These are phyloP conservation scores for Penicillium chermesinum DNA, from an alignment of 495 filamentous ascomycete species.

Conservation along the genomic window DNA sequence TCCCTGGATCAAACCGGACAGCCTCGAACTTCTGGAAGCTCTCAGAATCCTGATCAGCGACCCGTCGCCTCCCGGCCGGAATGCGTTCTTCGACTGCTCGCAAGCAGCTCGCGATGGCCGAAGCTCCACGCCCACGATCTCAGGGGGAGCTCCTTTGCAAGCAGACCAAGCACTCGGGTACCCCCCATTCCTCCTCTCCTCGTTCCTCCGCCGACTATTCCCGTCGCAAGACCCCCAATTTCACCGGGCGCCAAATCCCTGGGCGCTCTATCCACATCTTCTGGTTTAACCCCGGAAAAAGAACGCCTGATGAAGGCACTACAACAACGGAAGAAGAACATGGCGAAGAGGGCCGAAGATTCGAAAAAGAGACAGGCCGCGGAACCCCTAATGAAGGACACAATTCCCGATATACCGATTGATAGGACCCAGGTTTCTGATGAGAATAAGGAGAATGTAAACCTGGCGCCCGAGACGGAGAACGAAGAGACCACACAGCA, in stretches of 20 bases:
- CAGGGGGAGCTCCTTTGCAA: slow-evolving; percentile 36
- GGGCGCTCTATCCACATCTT: slow-evolving; percentile 44
- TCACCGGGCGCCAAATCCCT: slow-evolving; percentile 50
- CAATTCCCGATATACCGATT: slow-evolving; percentile 4
- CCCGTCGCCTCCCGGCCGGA: slow-evolving; percentile 64
- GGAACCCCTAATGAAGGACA: slow-evolving; percentile 14
- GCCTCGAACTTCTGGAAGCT: slow-evolving; percentile 54
- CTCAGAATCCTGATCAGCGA: slow-evolving; percentile 48
- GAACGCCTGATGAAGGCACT: slow-evolving; percentile 88
- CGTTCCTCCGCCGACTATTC: slow-evolving; percentile 45
- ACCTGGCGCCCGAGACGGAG: slow-evolving; percentile 7
- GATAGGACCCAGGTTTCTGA: slow-evolving; percentile 3
- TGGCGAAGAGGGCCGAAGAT: slow-evolving; percentile 43
- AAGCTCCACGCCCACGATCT: slow-evolving; percentile 37
- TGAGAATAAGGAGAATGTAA: slow-evolving; percentile 34
- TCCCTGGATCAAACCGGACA: slow-evolving; percentile 64
- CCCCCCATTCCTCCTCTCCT: slow-evolving; percentile 40
- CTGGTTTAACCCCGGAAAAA: slow-evolving; percentile 80
- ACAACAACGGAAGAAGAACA: slow-evolving; percentile 77
- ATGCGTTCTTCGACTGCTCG: slow-evolving; percentile 45
- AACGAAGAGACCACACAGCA: slow-evolving; percentile 2
- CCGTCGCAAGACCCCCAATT: slow-evolving; percentile 42
- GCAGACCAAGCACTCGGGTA: slow-evolving; percentile 32
- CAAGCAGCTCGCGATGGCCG: slow-evolving; percentile 24
- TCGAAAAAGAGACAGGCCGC: slow-evolving; percentile 23